Base-by-base conservation (phyloP, 371 early-diverging fungal species). In the Encephalitozoon cuniculi region DNA sequence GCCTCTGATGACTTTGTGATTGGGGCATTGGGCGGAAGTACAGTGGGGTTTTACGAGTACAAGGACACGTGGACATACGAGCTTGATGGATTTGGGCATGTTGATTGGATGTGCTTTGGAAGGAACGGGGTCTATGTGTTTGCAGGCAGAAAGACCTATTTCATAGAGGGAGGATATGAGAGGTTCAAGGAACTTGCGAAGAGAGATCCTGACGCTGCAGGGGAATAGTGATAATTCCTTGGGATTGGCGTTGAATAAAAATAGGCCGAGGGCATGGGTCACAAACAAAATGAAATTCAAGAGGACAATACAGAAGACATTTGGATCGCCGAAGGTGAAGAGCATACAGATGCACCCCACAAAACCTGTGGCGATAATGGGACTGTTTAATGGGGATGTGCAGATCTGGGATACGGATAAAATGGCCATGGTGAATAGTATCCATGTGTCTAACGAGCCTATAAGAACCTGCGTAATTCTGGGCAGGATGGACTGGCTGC, bases 371-470 rank as follows among this genome's bases (percentile, higher is more conserved):
- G 59, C 65, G 7, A 21, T 84, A 11, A 67, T 69, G n/a, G 71
- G 65, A 4, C 40, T 82, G 25, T 84, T 74, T 64, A 78, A 54
- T 53, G 84, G 84, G 49, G 79, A 80, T 15, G 53, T 81, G 21
- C 73, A 80, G 41, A 25, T 80, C 15, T 82, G 78, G 77, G 78
- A 82, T 43, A 71, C 75, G 26, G 46, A n/a, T 21, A 74, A 41
- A 8, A 55, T 65, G 53, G 18, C 11, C 1, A 12, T 78, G 40
- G 66, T 78, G 21, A 78, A 79, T 49, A 25, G 54, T n/a, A 70
- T 64, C 44, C 71, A 75, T 23, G 73, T 81, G 23, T 74, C 72
- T 34, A 79, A 82, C 25, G 55, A 70, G 23, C 80, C 84, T 4
- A 75, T 81, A 6, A 23, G 84, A 32, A 76, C 80, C 37, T 70